Evolutionary conservation across 2,329 filamentous ascomycete species (phyloP).

Genomic region (Didymella sp.): DNA sequence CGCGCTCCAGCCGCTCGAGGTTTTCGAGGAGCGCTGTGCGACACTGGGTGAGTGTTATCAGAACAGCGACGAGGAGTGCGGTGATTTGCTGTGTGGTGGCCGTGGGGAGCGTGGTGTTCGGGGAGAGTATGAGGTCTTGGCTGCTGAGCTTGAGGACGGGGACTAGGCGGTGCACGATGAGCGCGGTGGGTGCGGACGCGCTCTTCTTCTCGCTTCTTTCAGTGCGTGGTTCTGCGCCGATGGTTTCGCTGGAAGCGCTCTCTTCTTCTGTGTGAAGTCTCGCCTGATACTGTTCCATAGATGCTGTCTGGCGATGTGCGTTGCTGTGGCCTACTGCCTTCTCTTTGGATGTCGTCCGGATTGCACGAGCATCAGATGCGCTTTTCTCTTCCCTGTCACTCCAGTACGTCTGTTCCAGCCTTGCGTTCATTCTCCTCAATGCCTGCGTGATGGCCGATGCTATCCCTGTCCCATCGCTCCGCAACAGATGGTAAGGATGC

Average conservation of each 20-base stretch:
- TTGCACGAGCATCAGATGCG: not conserved
- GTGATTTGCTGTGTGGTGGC: not conserved
- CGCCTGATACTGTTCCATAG: not conserved
- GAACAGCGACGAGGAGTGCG: not conserved
- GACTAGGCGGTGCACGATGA: not conserved
- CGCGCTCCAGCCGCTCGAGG: not conserved
- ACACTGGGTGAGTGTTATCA: not conserved
- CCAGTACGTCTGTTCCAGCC: not conserved
- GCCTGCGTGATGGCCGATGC: slow-evolving; percentile 2
- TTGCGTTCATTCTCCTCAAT: slow-evolving; percentile 1
- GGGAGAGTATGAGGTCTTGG: not conserved
- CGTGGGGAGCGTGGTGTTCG: not conserved
- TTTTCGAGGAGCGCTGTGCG: not conserved
- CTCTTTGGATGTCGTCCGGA: not conserved
- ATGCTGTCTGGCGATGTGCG: not conserved
- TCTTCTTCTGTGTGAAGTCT: slow-evolving; percentile 2
- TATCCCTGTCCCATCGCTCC: not conserved
- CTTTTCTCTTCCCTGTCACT: no score
- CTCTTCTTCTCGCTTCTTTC: not conserved
- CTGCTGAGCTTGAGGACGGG: slow-evolving; percentile 2
- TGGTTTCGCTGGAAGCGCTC: not conserved
- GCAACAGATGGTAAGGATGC: not conserved
- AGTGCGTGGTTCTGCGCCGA: no score
- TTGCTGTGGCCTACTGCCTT: not conserved
- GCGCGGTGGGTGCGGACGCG: not conserved